A percentile compares a stretch with the other conserved stretches of the same genome.
Evolutionary conservation across 768 basidiomycete species (phyloP).

Genomic region (Lentinula lateritia): DNA sequence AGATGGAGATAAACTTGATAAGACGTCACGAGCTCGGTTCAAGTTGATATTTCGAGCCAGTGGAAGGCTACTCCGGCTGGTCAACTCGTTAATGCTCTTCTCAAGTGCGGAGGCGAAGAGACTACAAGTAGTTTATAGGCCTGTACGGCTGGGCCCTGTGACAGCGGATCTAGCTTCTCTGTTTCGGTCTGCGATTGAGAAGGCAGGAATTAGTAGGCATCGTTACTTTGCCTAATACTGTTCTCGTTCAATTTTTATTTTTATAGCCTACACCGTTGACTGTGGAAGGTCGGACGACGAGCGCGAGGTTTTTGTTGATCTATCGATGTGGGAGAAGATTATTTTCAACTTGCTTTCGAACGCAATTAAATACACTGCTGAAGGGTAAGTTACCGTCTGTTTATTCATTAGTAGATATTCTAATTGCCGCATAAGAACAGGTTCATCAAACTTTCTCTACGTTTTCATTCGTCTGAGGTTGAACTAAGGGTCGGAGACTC

Average conservation of each 20-base stretch:
- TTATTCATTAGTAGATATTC: too few species aligned
- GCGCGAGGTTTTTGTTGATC: conserved; percentile 4
- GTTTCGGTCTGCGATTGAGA: conserved; percentile 7
- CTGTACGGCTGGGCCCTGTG: neutral
- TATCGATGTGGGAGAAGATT: conserved; percentile 10
- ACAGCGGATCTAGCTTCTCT: conserved; percentile 7
- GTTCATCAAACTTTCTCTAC: neutral
- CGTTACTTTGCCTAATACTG: neutral
- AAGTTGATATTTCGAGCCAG: conserved; percentile 7
- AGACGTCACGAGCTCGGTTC: neutral
- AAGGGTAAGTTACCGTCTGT: neutral
- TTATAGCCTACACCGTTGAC: conserved; percentile 2
- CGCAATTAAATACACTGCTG: conserved; percentile 5
- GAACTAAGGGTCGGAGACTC: conserved; percentile 1
- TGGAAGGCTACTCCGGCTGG: conserved; percentile 2
- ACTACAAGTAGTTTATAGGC: neutral
- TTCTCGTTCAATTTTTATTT: neutral
- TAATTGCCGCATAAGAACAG: neutral
- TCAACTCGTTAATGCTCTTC: conserved; percentile 7
- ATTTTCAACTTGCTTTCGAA: conserved; percentile 7
- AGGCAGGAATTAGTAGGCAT: conserved; percentile 2
- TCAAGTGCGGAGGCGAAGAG: conserved; percentile 8
- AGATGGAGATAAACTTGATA: neutral
- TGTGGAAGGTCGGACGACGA: conserved; percentile 3
- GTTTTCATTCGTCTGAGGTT: neutral